Evolutionary conservation across 805 yeast genomes (phyloP).

Genomic region (Saccharomycopsis lassenensis): DNA sequence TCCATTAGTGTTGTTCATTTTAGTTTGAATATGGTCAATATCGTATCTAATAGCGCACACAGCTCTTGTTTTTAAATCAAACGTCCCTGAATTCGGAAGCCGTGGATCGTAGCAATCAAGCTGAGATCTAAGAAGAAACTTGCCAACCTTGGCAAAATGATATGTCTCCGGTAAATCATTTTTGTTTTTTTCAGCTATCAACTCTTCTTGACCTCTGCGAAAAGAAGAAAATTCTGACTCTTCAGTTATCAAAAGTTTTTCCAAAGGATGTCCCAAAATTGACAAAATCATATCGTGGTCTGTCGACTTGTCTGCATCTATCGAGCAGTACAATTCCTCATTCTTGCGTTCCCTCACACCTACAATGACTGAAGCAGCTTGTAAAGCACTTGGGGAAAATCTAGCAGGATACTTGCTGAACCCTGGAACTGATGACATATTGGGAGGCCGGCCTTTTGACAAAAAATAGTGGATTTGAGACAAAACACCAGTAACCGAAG

Average conservation of each 20-base stretch:
- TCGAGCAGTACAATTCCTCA: constrained; percentile 34
- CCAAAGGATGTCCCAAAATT: constrained; percentile 69
- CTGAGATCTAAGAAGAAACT: constrained; percentile 79
- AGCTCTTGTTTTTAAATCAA: constrained; percentile 88
- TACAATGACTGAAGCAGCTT: constrained; percentile 50
- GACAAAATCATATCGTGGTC: constrained; percentile 61
- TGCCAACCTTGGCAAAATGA: constrained; percentile 61
- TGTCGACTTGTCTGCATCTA: constrained; percentile 59
- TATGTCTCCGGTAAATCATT: constrained; percentile 30
- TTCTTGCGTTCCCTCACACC: constrained; percentile 29
- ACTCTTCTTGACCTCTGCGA: background rate
- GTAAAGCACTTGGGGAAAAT: constrained; percentile 35
- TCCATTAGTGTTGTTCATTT: constrained; percentile 34
- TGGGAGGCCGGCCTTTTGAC: constrained; percentile 48
- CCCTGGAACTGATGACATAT: constrained; percentile 30
- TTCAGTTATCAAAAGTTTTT: constrained; percentile 57
- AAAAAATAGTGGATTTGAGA: constrained; percentile 65
- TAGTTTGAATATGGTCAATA: constrained; percentile 40
- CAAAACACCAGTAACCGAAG: constrained; percentile 72
- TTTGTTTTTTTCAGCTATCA: constrained; percentile 20
- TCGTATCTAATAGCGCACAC: constrained; percentile 80
- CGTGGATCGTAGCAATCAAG: constrained; percentile 69
- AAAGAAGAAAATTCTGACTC: constrained; percentile 33
- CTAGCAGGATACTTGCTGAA: constrained; percentile 28
- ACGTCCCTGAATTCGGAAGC: constrained; percentile 83